Evolutionary conservation across 352 stramenopile species (phyloP), one percentile per base, ranked within the genome.

Genomic region (Pythium sukuiense): DNA sequence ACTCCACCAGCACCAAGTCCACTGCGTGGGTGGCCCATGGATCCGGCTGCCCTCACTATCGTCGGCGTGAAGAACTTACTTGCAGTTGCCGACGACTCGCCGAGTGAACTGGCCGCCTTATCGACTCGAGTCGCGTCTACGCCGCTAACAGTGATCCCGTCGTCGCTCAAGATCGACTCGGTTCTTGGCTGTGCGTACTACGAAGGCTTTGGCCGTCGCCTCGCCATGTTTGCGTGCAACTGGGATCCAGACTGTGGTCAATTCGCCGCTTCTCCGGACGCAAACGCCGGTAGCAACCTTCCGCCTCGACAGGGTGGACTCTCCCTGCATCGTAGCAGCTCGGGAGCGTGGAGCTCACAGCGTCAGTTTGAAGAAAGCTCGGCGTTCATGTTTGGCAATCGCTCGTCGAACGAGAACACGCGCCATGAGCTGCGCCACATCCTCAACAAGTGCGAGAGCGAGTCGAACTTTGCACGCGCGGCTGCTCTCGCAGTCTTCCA

Each of bases 401-500:
- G 81, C 14, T 85, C 76, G 48, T 79, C 72, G 45, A 81, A 77
- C 26, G 80, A 89, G 53, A 82, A 72, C 24, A 63, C 63, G 9
- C 76, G 76, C 16, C 76, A 91, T 54, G 83, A 89, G 58, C 72
- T 93, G 18, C 72, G 73, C 24, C 84, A 74, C 43, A 84, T 92
- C 33, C 58, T 92, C 13, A 74, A 62, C 41, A 80, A 81, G 57
- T 92, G 78, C 27, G 81, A 93, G 39, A 63, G 76, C 33, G 85
- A 89, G 43, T 70, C 73, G 2, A 82, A 91, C 61, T 93, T 87
- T 55, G 72, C 80, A 12, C 83, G 87, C 16, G 83, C 73, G 0
- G 88, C 88, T 1, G 85, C 84, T 9, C 73, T 96, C 1, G 85
- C 87, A 4, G 85, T 95, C 6, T 96, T 96, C 53, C 84, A 96